Percentiles rank a stretch among this genome's conserved stretches.
Conservation (phyloP, 345 rosid genomes). For the Raphanus sativus region DNA sequence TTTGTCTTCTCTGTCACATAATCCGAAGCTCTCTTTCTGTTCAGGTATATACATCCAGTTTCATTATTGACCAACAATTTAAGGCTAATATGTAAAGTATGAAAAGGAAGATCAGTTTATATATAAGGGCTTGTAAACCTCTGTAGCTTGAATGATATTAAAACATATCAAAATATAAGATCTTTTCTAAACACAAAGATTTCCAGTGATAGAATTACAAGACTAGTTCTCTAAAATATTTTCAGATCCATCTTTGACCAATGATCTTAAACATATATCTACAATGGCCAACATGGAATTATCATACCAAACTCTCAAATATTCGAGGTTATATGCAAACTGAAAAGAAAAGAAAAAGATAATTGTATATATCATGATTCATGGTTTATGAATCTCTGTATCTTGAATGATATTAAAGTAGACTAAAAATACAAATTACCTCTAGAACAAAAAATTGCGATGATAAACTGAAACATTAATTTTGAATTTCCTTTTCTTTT, state of each 20-base stretch:
- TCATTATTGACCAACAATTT: not conserved
- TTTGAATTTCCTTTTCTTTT: not conserved
- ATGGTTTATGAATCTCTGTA: not conserved
- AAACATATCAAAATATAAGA: not conserved
- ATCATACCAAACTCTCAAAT: not conserved
- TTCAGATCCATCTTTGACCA: not conserved
- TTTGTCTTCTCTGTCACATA: conserved; percentile 32
- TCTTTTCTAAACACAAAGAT: not conserved
- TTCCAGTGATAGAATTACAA: not conserved
- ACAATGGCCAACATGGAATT: not conserved
- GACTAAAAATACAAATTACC: not conserved
- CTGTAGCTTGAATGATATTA: not conserved
- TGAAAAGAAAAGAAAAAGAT: not conserved
- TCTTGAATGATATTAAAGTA: not conserved
- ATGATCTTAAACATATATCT: not conserved
- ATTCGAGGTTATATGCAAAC: not conserved
- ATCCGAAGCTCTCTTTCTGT: conserved; percentile 36
- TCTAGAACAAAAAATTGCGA: not conserved
- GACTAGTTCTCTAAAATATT: not conserved
- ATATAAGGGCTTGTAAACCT: not conserved
- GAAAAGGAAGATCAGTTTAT: not conserved
- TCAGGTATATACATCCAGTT: not conserved
- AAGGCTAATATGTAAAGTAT: not conserved
- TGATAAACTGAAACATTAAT: not conserved
- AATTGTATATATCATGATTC: not conserved